Evolutionary conservation across 1,284 basidiomycete genomes (phyloP).

Genomic region (Volvariella surrecta): DNA sequence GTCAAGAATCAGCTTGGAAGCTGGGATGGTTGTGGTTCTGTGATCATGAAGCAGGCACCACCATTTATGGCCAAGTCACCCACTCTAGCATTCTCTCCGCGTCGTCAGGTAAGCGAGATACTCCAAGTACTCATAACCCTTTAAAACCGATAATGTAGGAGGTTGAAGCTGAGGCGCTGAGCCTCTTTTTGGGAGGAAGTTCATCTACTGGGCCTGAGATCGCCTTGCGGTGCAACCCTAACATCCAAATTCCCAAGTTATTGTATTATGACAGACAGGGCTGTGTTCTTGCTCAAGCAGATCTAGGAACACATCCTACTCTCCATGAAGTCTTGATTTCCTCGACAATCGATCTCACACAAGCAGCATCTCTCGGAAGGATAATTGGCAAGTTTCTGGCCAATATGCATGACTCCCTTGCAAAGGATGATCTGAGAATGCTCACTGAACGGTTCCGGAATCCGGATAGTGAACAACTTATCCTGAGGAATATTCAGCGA

Average conservation of each 20-base stretch:
- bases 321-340: slow-evolving; percentile 7
- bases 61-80: slow-evolving; percentile 7
- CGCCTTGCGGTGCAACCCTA: slow-evolving; percentile 3
- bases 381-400: slow-evolving; percentile 8
- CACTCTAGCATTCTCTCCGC: slow-evolving; percentile 7
- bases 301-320: slow-evolving; percentile 6
- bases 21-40: slow-evolving; percentile 1
- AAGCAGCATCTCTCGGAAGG: slow-evolving; percentile 5
- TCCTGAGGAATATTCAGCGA: slow-evolving; percentile 2
- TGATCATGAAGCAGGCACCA: slow-evolving; percentile 9
- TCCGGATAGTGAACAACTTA: neutral
- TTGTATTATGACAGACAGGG: slow-evolving; percentile 1
- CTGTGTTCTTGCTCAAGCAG: slow-evolving; percentile 6
- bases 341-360: neutral
- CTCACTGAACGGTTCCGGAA: neutral
- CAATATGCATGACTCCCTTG: slow-evolving; percentile 3
- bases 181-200: neutral
- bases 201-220: neutral
- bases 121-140: neutral
- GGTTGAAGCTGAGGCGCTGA: slow-evolving; percentile 1
- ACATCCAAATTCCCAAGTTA: slow-evolving; percentile 3
- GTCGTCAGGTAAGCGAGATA: slow-evolving; percentile 6
- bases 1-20: neutral
- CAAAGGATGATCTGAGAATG: neutral
- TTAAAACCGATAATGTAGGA: neutral